A percentile compares a stretch with the other conserved stretches of the same genome.
Evolutionary conservation across 75 land plant species (phyloP).

Genomic region (Pinus tabuliformis): DNA sequence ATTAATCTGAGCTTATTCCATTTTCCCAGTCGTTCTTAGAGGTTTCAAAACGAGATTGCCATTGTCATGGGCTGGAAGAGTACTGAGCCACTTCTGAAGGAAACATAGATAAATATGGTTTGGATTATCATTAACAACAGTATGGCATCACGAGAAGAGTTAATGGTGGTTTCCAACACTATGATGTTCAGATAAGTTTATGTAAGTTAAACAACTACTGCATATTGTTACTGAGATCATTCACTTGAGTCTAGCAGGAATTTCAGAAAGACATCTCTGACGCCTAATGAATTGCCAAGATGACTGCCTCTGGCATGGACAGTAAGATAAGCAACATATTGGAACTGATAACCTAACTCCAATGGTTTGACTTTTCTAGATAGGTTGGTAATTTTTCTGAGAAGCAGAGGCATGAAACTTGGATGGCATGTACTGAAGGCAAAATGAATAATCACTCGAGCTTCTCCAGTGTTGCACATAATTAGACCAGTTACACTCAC

Average conservation of each 20-base stretch:
- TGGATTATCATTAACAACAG: background rate
- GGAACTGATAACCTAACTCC: background rate
- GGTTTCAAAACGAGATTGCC: background rate
- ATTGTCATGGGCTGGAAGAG: background rate
- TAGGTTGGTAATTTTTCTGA: conserved; percentile 4
- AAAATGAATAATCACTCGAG: background rate
- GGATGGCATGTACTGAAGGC: background rate
- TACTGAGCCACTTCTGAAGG: background rate
- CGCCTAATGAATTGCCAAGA: background rate
- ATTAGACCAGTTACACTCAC: background rate
- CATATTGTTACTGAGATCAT: background rate
- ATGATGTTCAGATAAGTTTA: background rate
- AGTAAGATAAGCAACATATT: background rate
- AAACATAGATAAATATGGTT: background rate
- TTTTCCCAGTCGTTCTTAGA: background rate
- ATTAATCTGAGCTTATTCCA: background rate
- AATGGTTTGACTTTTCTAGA: background rate
- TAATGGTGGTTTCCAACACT: background rate
- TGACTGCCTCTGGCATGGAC: background rate
- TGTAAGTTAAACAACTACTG: background rate
- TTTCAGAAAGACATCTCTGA: background rate
- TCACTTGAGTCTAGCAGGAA: background rate
- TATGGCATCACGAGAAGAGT: background rate
- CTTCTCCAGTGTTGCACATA: background rate
- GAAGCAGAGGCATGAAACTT: background rate